These are phyloP conservation scores for Penicillium sp. DNA, from an alignment of 2,329 filamentous ascomycete species.

Conservation along the genomic window DNA sequence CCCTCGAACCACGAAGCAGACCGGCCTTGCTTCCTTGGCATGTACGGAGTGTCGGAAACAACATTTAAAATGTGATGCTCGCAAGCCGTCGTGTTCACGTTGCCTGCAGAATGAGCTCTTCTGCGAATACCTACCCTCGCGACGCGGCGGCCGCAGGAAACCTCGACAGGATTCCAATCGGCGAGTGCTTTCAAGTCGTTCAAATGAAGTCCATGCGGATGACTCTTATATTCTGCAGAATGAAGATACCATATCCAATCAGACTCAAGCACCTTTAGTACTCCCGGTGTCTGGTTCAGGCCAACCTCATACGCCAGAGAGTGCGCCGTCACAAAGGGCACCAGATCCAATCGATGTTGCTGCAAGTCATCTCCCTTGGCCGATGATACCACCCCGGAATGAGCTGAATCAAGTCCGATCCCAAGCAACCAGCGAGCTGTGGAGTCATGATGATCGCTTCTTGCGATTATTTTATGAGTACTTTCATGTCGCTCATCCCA, in stretches of 20 bases:
- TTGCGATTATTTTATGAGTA: constrained; percentile 49
- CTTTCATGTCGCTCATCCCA: constrained; percentile 51
- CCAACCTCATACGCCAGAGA: constrained; percentile 19
- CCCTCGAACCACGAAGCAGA: constrained; percentile 20
- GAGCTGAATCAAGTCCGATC: constrained; percentile 11
- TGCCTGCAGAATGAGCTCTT: constrained; percentile 54
- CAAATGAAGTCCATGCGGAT: constrained; percentile 12
- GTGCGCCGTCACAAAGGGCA: constrained; percentile 14
- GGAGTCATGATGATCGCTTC: constrained; percentile 31
- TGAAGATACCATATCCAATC: constrained; percentile 1
- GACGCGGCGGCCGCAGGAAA: constrained; percentile 51
- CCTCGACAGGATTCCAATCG: constrained; percentile 18
- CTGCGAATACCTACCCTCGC: constrained; percentile 66
- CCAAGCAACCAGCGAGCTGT: constrained; percentile 14
- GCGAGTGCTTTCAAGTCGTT: constrained; percentile 8
- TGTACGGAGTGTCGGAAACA: constrained; percentile 48
- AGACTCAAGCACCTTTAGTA: constrained; percentile 8
- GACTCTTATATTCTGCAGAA: not conserved
- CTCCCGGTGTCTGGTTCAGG: constrained; percentile 3
- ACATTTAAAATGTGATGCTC: constrained; percentile 69
- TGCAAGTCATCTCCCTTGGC: constrained; percentile 18
- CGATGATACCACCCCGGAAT: constrained; percentile 17
- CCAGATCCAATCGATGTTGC: constrained; percentile 17
- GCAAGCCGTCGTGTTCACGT: constrained; percentile 58
- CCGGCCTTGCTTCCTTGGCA: constrained; percentile 34